phyloP scores from a whole-genome alignment of 148 eudicot species.

The Cornus kousa region DNA sequence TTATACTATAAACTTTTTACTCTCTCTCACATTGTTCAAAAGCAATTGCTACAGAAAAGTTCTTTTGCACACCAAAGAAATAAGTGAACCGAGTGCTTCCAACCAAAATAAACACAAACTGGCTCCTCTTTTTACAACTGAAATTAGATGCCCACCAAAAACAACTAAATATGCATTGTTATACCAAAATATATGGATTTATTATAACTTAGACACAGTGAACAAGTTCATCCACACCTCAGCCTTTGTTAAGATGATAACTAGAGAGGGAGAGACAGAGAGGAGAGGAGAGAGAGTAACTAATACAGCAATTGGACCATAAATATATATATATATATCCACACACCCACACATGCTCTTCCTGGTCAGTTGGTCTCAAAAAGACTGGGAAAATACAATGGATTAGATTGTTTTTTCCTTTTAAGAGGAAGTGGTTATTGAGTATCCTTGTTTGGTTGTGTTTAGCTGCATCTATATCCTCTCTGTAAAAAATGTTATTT shows the following conservation, averaged over 20 bases:
- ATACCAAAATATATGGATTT: neutral
- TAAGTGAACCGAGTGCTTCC: neutral
- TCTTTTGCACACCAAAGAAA: neutral
- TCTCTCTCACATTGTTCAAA: neutral
- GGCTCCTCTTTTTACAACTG: neutral
- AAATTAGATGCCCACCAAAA: neutral
- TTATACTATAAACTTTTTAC: neutral
- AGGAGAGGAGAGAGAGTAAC: neutral
- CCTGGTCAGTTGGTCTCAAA: neutral
- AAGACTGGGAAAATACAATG: neutral
- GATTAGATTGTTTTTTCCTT: neutral
- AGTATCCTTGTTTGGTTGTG: no score
- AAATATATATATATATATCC: neutral
- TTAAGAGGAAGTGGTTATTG: no score
- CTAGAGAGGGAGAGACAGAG: neutral
- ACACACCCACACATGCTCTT: no score
- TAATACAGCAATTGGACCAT: neutral
- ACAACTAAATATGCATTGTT: neutral
- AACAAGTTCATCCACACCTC: neutral
- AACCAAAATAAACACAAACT: neutral
- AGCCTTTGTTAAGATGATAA: no score
- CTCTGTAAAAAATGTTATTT: no score
- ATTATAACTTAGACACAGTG: neutral
- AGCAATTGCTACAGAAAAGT: neutral
- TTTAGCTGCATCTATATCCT: no score